Evolutionary conservation across 108 stramenopile species (phyloP).

Genomic region (Schizochytrium sp.): DNA sequence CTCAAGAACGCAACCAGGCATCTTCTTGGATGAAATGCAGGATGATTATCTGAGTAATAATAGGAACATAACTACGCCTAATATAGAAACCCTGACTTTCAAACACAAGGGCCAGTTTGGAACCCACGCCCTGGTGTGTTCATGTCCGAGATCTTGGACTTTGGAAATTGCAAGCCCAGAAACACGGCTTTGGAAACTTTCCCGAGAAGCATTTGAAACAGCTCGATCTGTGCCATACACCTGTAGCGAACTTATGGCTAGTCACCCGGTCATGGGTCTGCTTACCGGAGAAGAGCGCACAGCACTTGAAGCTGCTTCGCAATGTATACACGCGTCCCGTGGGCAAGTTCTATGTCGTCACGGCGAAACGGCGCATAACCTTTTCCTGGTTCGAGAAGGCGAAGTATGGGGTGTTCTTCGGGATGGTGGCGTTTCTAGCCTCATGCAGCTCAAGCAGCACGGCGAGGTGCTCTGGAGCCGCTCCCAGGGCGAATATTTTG

Average conservation of each 20-base stretch:
- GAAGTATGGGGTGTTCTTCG: conserved; percentile 41
- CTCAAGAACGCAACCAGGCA: too few relatives aligned
- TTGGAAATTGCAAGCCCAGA: not conserved
- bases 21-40: too few relatives aligned
- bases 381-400: conserved; percentile 17
- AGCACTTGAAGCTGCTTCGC: not conserved
- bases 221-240: not conserved
- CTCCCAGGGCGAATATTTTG: conserved; percentile 30
- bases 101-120: not conserved
- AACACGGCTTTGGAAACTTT: not conserved
- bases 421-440: conserved; percentile 23
- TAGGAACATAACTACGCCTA: too few relatives aligned
- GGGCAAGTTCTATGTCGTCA: conserved; percentile 41
- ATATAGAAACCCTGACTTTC: not conserved
- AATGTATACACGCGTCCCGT: not conserved
- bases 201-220: not conserved
- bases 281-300: not conserved
- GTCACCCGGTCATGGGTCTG: not conserved
- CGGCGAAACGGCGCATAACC: not conserved
- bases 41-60: too few relatives aligned
- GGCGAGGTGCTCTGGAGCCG: conserved; percentile 50
- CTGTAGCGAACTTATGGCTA: not conserved
- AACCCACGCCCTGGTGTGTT: not conserved
- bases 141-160: conserved; percentile 15
- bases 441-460: conserved; percentile 36